Conservation (phyloP, 2,329 filamentous ascomycete species). For the Tolypocladium nubicola region DNA sequence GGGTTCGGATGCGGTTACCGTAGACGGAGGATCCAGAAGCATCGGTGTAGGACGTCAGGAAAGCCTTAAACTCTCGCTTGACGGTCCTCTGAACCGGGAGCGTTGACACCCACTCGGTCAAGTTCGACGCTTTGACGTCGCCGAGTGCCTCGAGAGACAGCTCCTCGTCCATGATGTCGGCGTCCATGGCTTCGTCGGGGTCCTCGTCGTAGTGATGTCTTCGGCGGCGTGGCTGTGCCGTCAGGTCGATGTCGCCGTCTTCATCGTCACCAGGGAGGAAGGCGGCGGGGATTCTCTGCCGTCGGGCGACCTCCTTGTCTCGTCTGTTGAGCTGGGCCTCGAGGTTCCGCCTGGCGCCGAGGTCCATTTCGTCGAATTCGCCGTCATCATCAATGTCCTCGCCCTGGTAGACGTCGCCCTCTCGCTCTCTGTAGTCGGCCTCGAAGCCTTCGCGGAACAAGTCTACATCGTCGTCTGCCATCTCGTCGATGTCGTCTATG, state of each 20-base stretch:
- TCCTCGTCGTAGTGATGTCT: constrained; percentile 93
- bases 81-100: constrained; percentile 87
- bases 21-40: constrained; percentile 85
- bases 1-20: constrained; percentile 81
- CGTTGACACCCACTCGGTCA: constrained; percentile 92
- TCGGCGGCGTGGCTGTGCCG: constrained; percentile 72
- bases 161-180: constrained; percentile 92
- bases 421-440: constrained; percentile 57
- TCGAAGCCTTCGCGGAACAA: constrained; percentile 66
- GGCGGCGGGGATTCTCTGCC: constrained; percentile 57
- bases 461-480: constrained; percentile 72
- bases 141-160: constrained; percentile 82
- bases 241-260: constrained; percentile 74
- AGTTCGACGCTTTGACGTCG: constrained; percentile 84
- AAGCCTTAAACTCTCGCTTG: constrained; percentile 92
- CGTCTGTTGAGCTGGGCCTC: constrained; percentile 64
- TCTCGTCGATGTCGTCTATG: constrained; percentile 68
- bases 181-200: constrained; percentile 81
- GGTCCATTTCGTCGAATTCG: constrained; percentile 60
- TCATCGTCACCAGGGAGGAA: constrained; percentile 77
- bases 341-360: constrained; percentile 56
- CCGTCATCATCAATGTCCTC: constrained; percentile 68
- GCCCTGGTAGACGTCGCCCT: constrained; percentile 59
- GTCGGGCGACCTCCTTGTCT: constrained; percentile 59
- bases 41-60: constrained; percentile 92